Conservation (phyloP, 1,284 basidiomycete species). For the Tetrapyrgos nigripes region DNA sequence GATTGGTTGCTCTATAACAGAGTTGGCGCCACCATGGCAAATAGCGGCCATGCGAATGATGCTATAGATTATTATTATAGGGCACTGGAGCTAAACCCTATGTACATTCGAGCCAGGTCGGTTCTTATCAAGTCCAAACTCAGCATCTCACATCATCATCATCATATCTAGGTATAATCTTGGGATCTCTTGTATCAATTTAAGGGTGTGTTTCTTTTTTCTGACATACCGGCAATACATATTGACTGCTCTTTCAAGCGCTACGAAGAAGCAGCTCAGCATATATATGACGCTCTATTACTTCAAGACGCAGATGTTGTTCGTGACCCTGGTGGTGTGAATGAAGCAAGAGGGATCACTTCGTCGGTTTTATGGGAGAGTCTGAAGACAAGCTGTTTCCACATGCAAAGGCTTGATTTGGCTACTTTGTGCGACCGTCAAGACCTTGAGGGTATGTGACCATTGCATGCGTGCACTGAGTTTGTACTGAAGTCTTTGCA, state of each 20-base stretch:
- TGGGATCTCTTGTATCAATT: constrained; percentile 90
- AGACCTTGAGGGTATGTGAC: constrained; percentile 72
- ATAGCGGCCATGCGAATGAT: constrained; percentile 84
- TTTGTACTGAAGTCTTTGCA: constrained; percentile 3
- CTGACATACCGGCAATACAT: not conserved
- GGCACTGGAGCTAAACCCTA: constrained; percentile 90
- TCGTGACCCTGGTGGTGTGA: constrained; percentile 49
- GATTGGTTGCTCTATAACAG: constrained; percentile 97
- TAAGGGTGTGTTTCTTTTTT: constrained; percentile 59
- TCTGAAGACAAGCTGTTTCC: constrained; percentile 79
- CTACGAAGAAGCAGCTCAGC: constrained; percentile 84
- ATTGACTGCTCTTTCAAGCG: constrained; percentile 47
- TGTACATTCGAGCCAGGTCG: constrained; percentile 90
- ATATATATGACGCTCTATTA: constrained; percentile 85
- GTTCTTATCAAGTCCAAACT: constrained; percentile 16
- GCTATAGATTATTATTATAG: constrained; percentile 91
- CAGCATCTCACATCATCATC: not conserved
- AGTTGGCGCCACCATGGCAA: constrained; percentile 95
- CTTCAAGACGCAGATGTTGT: constrained; percentile 85
- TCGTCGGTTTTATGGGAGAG: constrained; percentile 86
- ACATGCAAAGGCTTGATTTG: constrained; percentile 77
- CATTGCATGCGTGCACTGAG: not conserved
- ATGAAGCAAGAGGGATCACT: constrained; percentile 72
- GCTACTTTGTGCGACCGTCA: constrained; percentile 72
- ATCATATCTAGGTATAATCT: constrained; percentile 79